These are phyloP conservation scores for Fusarium haematococcum DNA, from an alignment of 2,329 filamentous ascomycete species.

Conservation along the genomic window DNA sequence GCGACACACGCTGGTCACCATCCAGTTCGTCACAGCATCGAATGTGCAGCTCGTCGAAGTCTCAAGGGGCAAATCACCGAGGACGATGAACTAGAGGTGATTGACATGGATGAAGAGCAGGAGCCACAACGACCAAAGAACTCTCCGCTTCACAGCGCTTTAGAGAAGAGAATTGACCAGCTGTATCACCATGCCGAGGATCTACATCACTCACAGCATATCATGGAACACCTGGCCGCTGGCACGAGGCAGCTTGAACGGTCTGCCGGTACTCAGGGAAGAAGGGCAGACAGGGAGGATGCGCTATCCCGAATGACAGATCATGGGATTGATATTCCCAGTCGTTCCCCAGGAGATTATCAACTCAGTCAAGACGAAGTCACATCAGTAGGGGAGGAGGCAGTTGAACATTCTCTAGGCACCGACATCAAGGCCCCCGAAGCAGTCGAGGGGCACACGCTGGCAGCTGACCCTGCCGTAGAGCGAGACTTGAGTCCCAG, in stretches of 20 bases:
- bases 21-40: constrained; percentile 49
- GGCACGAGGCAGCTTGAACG: constrained; percentile 19
- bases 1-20: constrained; percentile 43
- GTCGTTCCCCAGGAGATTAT: constrained; percentile 14
- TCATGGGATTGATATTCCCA: neutral
- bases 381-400: constrained; percentile 6
- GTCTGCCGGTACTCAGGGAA: constrained; percentile 2
- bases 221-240: constrained; percentile 49
- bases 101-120: constrained; percentile 14
- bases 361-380: constrained; percentile 27
- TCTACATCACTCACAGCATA: constrained; percentile 50
- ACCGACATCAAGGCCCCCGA: constrained; percentile 20
- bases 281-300: constrained; percentile 8
- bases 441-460: constrained; percentile 18
- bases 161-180: constrained; percentile 46
- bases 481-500: constrained; percentile 34
- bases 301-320: neutral
- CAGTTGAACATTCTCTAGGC: constrained; percentile 22
- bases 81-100: constrained; percentile 7
- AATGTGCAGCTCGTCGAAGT: constrained; percentile 41
- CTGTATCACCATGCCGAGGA: constrained; percentile 50
- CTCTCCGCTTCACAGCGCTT: constrained; percentile 9
- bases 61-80: neutral
- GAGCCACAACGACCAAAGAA: neutral
- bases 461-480: constrained; percentile 25